Evolutionary conservation across 345 rosid genomes (phyloP).

Genomic region (Barbarea vulgaris): DNA sequence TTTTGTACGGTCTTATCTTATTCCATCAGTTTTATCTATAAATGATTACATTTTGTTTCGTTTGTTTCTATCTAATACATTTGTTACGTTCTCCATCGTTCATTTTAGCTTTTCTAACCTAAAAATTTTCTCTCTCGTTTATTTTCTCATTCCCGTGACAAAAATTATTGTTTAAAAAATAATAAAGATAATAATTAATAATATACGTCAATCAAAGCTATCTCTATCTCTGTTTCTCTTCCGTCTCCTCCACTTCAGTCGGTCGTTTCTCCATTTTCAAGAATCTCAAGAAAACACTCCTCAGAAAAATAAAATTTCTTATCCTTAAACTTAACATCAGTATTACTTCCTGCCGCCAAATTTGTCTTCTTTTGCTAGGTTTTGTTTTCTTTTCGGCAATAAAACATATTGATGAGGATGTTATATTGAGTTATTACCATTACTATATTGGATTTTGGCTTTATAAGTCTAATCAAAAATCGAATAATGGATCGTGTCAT

Average conservation of each 20-base stretch:
- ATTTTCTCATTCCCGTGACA: neutral
- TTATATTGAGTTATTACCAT: slow-evolving; percentile 24
- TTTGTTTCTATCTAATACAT: neutral
- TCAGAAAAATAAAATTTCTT: neutral
- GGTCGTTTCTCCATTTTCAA: neutral
- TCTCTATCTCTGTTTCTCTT: slow-evolving; percentile 11
- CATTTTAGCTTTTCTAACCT: neutral
- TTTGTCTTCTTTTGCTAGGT: neutral
- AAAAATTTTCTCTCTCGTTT: neutral
- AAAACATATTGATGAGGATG: neutral
- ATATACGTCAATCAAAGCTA: neutral
- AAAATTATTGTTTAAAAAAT: neutral
- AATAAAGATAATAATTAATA: neutral
- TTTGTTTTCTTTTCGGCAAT: neutral
- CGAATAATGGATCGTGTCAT: slow-evolving; percentile 56
- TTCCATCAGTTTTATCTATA: no score
- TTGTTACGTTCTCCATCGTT: neutral
- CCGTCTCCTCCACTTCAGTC: neutral
- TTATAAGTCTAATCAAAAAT: neutral
- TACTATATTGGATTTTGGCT: slow-evolving; percentile 30
- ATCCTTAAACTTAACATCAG: neutral
- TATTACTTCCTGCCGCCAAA: neutral
- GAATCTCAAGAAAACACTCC: neutral
- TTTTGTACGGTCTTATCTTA: no score
- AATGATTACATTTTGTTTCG: neutral